phyloP scores from a whole-genome alignment of 768 basidiomycete species.

The Pleurotus citrinopileatus region DNA sequence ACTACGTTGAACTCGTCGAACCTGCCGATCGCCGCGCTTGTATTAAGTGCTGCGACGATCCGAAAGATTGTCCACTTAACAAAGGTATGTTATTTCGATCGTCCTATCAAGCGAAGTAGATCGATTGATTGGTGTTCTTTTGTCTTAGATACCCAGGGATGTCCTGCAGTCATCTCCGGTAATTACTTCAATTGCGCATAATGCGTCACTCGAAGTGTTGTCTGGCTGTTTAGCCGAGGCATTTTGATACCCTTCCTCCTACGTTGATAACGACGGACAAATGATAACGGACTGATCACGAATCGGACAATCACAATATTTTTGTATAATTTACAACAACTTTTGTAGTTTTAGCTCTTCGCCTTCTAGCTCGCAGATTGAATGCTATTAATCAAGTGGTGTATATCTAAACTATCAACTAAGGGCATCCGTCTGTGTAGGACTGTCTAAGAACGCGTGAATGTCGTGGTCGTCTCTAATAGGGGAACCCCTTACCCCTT shows the following conservation, averaged over 20 bases:
- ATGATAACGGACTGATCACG: too few relatives aligned
- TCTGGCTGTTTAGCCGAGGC: background rate
- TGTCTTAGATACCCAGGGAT: slow-evolving; percentile 43
- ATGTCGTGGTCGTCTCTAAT: background rate
- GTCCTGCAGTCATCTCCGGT: slow-evolving; percentile 49
- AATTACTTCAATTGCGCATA: slow-evolving; percentile 53
- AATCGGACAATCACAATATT: too few relatives aligned
- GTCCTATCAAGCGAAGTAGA: background rate
- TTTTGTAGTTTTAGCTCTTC: too few relatives aligned
- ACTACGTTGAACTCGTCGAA: slow-evolving; percentile 59
- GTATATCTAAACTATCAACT: too few relatives aligned
- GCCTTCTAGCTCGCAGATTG: too few relatives aligned
- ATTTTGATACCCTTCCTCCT: background rate
- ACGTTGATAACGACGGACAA: background rate
- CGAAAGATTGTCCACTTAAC: slow-evolving; percentile 50
- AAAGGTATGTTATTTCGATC: slow-evolving; percentile 29
- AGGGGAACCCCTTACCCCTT: background rate
- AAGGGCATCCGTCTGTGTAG: too few relatives aligned
- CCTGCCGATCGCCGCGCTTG: slow-evolving; percentile 49
- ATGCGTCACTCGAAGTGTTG: too few relatives aligned
- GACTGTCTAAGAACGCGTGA: too few relatives aligned
- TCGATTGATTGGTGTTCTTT: background rate
- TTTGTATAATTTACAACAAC: too few relatives aligned
- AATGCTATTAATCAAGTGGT: too few relatives aligned
- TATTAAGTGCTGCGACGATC: slow-evolving; percentile 56